Conservation (phyloP, 2,329 filamentous ascomycete species). For the Stachybotrys echinatus region DNA sequence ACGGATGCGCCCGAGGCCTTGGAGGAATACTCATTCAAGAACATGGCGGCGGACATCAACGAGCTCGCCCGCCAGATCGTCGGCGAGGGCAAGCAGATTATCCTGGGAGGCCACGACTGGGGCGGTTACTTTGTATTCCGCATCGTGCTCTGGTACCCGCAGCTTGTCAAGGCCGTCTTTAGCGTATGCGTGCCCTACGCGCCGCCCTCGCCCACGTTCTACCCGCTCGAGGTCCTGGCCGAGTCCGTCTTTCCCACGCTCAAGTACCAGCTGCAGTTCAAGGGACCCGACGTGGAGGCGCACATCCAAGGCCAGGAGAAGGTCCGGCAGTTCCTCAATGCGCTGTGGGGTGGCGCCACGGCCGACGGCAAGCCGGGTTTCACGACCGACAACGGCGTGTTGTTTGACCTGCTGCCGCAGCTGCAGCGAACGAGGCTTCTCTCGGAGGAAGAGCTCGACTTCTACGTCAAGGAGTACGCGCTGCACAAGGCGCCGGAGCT, state of each 20-base stretch:
- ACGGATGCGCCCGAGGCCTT: slow-evolving; percentile 63
- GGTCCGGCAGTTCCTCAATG: slow-evolving; percentile 65
- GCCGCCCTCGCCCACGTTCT: slow-evolving; percentile 45
- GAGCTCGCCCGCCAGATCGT: slow-evolving; percentile 58
- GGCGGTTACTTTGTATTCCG: slow-evolving; percentile 76
- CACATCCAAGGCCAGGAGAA: slow-evolving; percentile 51
- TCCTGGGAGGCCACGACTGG: slow-evolving; percentile 92
- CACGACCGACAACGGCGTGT: slow-evolving; percentile 53
- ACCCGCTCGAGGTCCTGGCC: slow-evolving; percentile 56
- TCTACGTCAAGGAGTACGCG: slow-evolving; percentile 69
- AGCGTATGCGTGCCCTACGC: slow-evolving; percentile 73
- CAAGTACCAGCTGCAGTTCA: slow-evolving; percentile 78
- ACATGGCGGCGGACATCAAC: slow-evolving; percentile 68
- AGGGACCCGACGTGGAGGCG: slow-evolving; percentile 59
- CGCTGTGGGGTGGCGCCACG: slow-evolving; percentile 63
- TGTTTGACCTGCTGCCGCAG: slow-evolving; percentile 56
- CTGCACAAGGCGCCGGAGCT: slow-evolving; percentile 54
- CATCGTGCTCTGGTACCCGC: slow-evolving; percentile 65
- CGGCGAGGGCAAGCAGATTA: slow-evolving; percentile 48
- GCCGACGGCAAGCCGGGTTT: slow-evolving; percentile 53
- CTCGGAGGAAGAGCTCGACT: slow-evolving; percentile 65
- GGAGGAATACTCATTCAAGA: slow-evolving; percentile 64
- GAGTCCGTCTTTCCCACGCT: slow-evolving; percentile 60
- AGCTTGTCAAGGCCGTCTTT: slow-evolving; percentile 70
- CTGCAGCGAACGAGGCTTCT: slow-evolving; percentile 56